Conservation (phyloP, 306 rosid species). For the Potentilla sterilis region DNA sequence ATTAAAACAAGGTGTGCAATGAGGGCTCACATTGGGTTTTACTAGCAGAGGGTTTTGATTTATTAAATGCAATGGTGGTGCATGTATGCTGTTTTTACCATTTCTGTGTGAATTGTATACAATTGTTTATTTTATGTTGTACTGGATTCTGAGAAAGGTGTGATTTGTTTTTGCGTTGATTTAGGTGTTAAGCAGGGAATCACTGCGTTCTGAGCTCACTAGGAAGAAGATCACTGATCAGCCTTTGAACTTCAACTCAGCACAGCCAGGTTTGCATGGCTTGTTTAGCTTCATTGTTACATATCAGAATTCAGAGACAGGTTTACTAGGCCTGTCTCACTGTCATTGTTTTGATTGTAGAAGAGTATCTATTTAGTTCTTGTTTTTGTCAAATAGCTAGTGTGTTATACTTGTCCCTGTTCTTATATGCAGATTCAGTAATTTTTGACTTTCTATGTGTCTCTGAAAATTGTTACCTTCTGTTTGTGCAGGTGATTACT, state of each 20-base stretch:
- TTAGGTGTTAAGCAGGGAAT: slow-evolving; percentile 66
- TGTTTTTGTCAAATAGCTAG: not conserved
- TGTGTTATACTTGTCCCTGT: not conserved
- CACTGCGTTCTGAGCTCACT: slow-evolving; percentile 43
- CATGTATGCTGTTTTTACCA: not conserved
- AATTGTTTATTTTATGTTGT: not conserved
- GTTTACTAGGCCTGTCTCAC: not conserved
- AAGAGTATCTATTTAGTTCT: not conserved
- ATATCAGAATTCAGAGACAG: not conserved
- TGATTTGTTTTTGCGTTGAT: slow-evolving; percentile 14
- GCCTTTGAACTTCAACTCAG: slow-evolving; percentile 39
- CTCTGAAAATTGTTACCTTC: not conserved
- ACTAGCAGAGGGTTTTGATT: not conserved
- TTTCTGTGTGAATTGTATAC: not conserved
- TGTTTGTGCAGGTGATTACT: slow-evolving; percentile 41
- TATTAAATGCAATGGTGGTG: not conserved
- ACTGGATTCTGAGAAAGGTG: slow-evolving; percentile 15
- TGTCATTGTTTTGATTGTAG: not conserved
- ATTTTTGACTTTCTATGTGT: slow-evolving; percentile 6
- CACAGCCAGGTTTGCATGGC: slow-evolving; percentile 37
- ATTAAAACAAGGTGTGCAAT: not conserved
- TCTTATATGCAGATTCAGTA: not conserved
- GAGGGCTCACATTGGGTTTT: not conserved
- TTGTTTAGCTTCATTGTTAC: slow-evolving; percentile 4
- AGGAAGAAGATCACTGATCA: slow-evolving; percentile 40